A percentile compares a stretch with the other conserved stretches of the same genome.
Conservation (phyloP, 2,329 filamentous ascomycete species). For the Calonectria leucothoes region DNA sequence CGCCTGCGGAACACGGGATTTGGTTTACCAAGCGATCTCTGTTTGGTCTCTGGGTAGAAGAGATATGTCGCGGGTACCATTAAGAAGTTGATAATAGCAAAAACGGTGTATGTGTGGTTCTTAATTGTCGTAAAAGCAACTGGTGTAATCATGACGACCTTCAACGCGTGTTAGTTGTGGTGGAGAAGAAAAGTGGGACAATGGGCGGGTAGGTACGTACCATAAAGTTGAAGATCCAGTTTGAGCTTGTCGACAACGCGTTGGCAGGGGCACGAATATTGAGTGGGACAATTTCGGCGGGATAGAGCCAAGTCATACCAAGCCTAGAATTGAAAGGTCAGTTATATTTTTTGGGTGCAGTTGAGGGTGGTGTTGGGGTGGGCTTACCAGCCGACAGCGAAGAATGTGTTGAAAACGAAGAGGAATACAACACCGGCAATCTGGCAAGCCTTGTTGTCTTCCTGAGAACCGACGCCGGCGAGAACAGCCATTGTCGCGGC, state of each 20-base stretch:
- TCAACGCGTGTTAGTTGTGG: background rate
- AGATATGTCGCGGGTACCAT: slow-evolving; percentile 69
- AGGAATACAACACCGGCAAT: slow-evolving; percentile 74
- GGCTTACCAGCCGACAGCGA: slow-evolving; percentile 63
- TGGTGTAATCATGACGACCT: slow-evolving; percentile 72
- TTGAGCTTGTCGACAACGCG: slow-evolving; percentile 64
- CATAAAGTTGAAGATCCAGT: slow-evolving; percentile 74
- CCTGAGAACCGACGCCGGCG: slow-evolving; percentile 64
- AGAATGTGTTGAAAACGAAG: slow-evolving; percentile 71
- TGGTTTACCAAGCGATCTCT: slow-evolving; percentile 59
- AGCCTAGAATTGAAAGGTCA: slow-evolving; percentile 45
- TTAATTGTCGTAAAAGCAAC: slow-evolving; percentile 67
- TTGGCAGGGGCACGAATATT: slow-evolving; percentile 73
- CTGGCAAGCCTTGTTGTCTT: slow-evolving; percentile 60
- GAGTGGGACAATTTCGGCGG: slow-evolving; percentile 74
- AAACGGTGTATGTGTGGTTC: slow-evolving; percentile 73
- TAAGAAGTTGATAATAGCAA: slow-evolving; percentile 72
- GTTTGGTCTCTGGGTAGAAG: slow-evolving; percentile 74
- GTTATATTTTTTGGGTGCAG: background rate
- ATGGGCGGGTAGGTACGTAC: slow-evolving; percentile 36
- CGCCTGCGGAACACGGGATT: too few species aligned
- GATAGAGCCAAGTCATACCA: slow-evolving; percentile 72
- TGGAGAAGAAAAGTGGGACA: background rate
- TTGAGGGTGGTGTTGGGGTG: background rate
- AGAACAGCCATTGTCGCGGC: slow-evolving; percentile 73